Base-by-base conservation (phyloP, 805 yeast species). In the Candida railenensis region DNA sequence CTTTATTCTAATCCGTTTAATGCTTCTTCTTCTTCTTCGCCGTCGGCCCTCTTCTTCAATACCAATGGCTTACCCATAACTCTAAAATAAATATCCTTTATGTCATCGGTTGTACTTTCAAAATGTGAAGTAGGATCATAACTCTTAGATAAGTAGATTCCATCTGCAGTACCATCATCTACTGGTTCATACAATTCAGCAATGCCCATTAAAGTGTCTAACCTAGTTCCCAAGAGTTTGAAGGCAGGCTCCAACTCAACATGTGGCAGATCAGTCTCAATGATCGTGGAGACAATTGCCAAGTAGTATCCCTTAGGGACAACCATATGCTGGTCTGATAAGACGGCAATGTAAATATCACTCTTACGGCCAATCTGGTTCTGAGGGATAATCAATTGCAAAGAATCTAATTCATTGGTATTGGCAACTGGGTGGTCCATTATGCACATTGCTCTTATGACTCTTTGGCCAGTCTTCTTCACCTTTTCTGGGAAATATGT, bases 81-180 rank as follows among this genome's bases (percentile, higher is more conserved):
- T 66, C 98, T 82, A 67, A 85, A 84, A 67, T 94, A 94, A 45
- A 94, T 78, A 66, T 92, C 97, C 69, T 89, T 90, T 56, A 94
- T 96, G 66, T 94, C 98, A 65, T 94, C 98, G 34, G 99, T 94
- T 58, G 96, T 87, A 37, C 91, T 74, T 69, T 94, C 99, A 64
- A 94, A 94, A 70, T 94, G 99, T 8, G 97, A 89, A 8, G 96
- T 78, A 1, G 98, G 86, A 65, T 94, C 99, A 65, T 90, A 94
- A 48, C 96, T 87, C 71, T 80, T 87, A 34, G 97, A 89, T 48
- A 94, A 76, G 68, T 70, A 94, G 42, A 94, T 82, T 47, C 85
- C 82, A 65, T 87, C 91, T 50, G 77, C 73, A 15, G 85, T 73
- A 9, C 99, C 99, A 62, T 89, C 96, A 34, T 80, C 86, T 11